Evolutionary conservation across 1,284 basidiomycete species (phyloP), one percentile per base, ranked within the genome.

Genomic region (Fomitopsis pinicola): DNA sequence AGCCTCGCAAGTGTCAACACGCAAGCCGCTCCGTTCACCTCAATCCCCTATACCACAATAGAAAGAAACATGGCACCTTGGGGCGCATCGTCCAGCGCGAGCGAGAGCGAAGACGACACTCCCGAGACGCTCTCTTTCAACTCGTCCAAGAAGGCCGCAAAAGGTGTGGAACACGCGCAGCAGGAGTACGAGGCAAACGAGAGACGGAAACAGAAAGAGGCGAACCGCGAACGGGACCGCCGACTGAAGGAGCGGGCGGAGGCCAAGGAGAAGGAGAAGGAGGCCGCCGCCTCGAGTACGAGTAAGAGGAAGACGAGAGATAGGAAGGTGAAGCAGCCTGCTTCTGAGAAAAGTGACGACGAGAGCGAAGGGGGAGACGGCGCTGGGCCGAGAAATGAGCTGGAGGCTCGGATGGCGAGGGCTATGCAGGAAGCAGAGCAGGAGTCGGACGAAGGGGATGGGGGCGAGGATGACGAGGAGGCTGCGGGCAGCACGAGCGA

Each of bases 51-150:
- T 33, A 22, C 22, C 22, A 22, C 30, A 5, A 33, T 33, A 33
- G 30, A 33, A 33, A 33, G 8, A 33, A 33, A 33, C 30, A 53
- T 54, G 42, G 62, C 62, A 36, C 55, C 42, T 9, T 33, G 30
- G 9, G 48, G 9, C 2, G 48, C 12, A 1, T 28, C 45, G 6
- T 35, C 53, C 1, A 57, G 52, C 12, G 19, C 46, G 3, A 59
- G 62, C 7, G 62, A 63, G 3, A 66, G 65, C 59, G 68, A 69
- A 42, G 67, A 68, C 54, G 73, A 73, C 26, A 66, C 68, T 1
- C 75, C 75, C 14, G 73, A 75, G 62, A 64, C 70, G 0, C 61
- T 76, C 59, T 67, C 74, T 12, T 74, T 76, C 59, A 64, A 67
- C 26, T 55, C 65, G 8, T 69, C 71, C 14, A 74, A 71, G 59